Evolutionary conservation across 257 asterid species (phyloP).

Genomic region (Capsicum baccatum): DNA sequence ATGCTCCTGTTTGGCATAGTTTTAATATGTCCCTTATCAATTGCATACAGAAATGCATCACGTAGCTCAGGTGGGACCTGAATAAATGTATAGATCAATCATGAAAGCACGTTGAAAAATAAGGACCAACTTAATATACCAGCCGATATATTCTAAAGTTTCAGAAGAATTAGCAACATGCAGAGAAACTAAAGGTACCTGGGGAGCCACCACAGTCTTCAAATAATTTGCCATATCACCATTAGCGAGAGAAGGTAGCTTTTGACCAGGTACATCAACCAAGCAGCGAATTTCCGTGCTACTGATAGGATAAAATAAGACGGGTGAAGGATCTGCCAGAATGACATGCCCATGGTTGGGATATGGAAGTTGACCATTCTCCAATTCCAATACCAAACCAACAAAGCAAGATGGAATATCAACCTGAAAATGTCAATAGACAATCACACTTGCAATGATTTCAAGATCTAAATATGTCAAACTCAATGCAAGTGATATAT

Average conservation of each 20-base stretch:
- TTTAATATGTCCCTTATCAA: conserved; percentile 54
- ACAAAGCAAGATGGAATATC: conserved; percentile 60
- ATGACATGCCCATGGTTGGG: conserved; percentile 60
- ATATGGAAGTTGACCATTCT: conserved; percentile 56
- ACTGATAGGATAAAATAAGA: conserved; percentile 59
- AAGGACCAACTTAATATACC: not conserved
- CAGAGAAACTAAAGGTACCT: conserved; percentile 37
- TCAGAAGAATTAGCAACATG: not conserved
- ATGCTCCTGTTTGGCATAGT: conserved; percentile 64
- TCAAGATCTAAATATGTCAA: not conserved
- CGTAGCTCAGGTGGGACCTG: conserved; percentile 55
- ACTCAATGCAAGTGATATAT: conserved; percentile 2
- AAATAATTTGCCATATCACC: conserved; percentile 62
- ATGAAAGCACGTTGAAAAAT: not conserved
- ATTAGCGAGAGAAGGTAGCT: conserved; percentile 58
- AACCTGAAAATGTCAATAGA: conserved; percentile 42
- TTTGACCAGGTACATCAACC: conserved; percentile 62
- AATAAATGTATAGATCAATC: conserved; percentile 12
- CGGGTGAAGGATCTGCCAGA: conserved; percentile 60
- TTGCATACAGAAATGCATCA: conserved; percentile 49
- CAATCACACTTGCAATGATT: not conserved
- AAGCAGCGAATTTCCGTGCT: conserved; percentile 55
- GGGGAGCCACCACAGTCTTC: conserved; percentile 56
- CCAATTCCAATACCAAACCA: conserved; percentile 47
- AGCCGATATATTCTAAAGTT: not conserved